phyloP scores from a whole-genome alignment of 2,329 filamentous ascomycete species.

The Colletotrichum sp. region DNA sequence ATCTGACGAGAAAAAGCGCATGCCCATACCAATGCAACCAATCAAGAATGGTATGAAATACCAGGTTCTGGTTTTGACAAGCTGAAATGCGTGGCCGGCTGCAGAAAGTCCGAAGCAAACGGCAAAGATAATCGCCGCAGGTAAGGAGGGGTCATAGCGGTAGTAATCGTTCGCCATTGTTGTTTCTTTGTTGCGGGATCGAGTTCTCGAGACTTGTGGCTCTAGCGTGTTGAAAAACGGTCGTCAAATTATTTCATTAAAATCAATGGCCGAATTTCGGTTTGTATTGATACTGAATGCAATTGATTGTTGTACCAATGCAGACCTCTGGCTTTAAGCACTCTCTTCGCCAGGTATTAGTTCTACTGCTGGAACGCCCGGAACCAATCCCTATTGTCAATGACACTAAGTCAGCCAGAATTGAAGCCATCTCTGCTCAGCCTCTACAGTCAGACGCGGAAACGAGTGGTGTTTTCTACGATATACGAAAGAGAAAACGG shows the following conservation, averaged over 20 bases:
- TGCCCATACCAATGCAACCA: constrained; percentile 50
- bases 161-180: constrained; percentile 35
- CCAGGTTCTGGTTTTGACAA: constrained; percentile 50
- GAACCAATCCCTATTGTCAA: not conserved
- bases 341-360: not conserved
- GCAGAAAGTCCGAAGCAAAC: constrained; percentile 44
- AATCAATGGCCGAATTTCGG: not conserved
- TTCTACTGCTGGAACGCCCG: not conserved
- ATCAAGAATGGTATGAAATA: constrained; percentile 58
- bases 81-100: constrained; percentile 41
- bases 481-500: not conserved
- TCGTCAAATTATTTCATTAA: not conserved
- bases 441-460: not conserved
- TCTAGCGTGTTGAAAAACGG: not conserved
- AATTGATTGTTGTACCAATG: not conserved
- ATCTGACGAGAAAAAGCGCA: not conserved
- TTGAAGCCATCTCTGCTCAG: not conserved
- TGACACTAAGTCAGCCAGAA: not conserved
- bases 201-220: too few relatives aligned
- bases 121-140: constrained; percentile 46
- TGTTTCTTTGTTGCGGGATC: not conserved
- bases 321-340: not conserved
- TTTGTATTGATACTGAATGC: not conserved
- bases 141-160: constrained; percentile 51
- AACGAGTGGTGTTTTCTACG: not conserved